These are phyloP conservation scores for Daedaleopsis sinensis DNA, from an alignment of 768 basidiomycete genomes.

Conservation along the genomic window DNA sequence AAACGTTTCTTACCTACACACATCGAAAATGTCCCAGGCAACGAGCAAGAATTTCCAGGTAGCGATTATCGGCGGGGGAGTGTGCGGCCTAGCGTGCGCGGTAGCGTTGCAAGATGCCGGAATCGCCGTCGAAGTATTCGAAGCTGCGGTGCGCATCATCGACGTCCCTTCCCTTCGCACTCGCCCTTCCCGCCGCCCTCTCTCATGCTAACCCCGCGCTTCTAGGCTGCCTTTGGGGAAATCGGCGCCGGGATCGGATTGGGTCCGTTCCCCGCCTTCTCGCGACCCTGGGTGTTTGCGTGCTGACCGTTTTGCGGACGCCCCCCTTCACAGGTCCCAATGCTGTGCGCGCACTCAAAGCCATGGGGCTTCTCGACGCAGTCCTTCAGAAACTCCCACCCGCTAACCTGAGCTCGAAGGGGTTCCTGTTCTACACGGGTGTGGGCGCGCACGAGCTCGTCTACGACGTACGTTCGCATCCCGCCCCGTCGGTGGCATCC, in stretches of 20 bases:
- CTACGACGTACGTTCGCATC: slow-evolving; percentile 40
- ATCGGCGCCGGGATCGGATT: slow-evolving; percentile 59
- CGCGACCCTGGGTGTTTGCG: background rate
- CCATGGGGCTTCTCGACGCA: slow-evolving; percentile 47
- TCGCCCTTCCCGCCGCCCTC: background rate
- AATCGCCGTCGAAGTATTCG: slow-evolving; percentile 52
- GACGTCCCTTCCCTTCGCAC: background rate
- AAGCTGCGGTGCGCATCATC: slow-evolving; percentile 44
- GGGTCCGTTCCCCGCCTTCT: slow-evolving; percentile 34
- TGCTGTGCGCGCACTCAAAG: slow-evolving; percentile 47
- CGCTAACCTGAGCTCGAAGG: slow-evolving; percentile 28
- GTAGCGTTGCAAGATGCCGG: slow-evolving; percentile 45
- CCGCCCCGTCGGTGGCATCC: background rate
- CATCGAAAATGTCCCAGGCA: too few relatives aligned
- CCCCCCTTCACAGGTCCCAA: slow-evolving; percentile 45
- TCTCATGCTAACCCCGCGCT: background rate
- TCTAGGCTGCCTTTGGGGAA: slow-evolving; percentile 52
- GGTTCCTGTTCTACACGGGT: slow-evolving; percentile 48
- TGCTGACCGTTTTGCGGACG: background rate
- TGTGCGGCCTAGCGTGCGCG: slow-evolving; percentile 55
- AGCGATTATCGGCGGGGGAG: slow-evolving; percentile 59
- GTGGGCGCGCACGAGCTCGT: slow-evolving; percentile 44
- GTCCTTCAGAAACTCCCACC: slow-evolving; percentile 43
- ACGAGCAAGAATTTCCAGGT: slow-evolving; percentile 37
- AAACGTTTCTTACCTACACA: too few relatives aligned